Conservation (phyloP, 2,329 filamentous ascomycete species). For the Cercospora sp. region DNA sequence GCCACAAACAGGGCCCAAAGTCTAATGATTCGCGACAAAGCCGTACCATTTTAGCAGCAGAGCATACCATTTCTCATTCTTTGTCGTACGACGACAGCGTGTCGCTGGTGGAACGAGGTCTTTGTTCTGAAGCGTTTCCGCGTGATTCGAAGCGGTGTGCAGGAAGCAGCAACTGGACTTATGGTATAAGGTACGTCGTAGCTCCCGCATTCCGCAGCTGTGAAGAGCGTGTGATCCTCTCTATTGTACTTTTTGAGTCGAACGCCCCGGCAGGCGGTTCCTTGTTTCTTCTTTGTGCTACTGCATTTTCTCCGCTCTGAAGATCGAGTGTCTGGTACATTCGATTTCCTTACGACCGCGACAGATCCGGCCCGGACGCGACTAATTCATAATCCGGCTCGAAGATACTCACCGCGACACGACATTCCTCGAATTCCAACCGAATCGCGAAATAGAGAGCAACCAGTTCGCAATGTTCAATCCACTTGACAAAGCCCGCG, state of each 20-base stretch:
- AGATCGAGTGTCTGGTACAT: slow-evolving; percentile 21
- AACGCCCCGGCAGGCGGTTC: not conserved
- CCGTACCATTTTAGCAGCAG: not conserved
- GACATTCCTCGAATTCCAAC: not conserved
- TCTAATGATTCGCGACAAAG: not conserved
- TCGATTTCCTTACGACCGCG: slow-evolving; percentile 2
- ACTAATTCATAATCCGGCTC: not conserved
- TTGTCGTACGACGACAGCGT: not conserved
- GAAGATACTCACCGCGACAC: not conserved
- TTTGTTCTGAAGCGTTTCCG: not conserved
- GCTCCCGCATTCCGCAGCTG: not conserved
- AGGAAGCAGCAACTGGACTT: not conserved
- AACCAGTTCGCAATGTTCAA: slow-evolving; percentile 24
- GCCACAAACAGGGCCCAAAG: not conserved
- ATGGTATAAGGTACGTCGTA: not conserved
- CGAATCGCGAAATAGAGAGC: not conserved
- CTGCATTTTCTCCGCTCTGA: not conserved
- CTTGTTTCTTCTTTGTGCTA: not conserved
- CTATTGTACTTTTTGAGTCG: not conserved
- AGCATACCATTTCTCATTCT: not conserved
- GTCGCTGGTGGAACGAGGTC: not conserved
- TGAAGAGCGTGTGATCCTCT: not conserved
- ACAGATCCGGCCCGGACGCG: not conserved
- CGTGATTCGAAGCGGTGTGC: not conserved
- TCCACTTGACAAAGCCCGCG: slow-evolving; percentile 31